phyloP scores from a whole-genome alignment of 208 protist genomes.

The Leishmania turanica region DNA sequence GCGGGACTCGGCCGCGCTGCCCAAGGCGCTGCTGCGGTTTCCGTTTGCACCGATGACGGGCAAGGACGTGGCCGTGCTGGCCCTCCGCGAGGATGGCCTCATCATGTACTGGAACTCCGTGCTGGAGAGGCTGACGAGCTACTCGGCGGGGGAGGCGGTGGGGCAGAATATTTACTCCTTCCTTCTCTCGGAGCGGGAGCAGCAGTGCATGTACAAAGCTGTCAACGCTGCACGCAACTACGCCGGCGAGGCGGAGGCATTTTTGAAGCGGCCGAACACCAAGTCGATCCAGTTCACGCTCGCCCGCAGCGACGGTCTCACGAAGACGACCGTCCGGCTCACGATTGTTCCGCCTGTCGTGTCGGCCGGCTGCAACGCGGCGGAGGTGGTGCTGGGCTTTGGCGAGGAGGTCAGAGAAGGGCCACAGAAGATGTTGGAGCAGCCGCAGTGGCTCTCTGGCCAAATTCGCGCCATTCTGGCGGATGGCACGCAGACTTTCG shows the following conservation, averaged over 20 bases:
- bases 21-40: slow-evolving; percentile 29
- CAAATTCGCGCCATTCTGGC: slow-evolving; percentile 64
- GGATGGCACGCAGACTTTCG: slow-evolving; percentile 49
- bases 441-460: slow-evolving; percentile 66
- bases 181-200: slow-evolving; percentile 66
- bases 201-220: slow-evolving; percentile 65
- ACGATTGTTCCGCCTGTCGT: slow-evolving; percentile 61
- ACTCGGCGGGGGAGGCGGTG: slow-evolving; percentile 63
- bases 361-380: slow-evolving; percentile 43
- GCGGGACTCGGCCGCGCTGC: background rate
- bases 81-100: slow-evolving; percentile 81
- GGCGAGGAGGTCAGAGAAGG: slow-evolving; percentile 55
- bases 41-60: slow-evolving; percentile 29
- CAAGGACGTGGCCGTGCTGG: slow-evolving; percentile 43
- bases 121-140: slow-evolving; percentile 64
- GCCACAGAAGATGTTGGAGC: slow-evolving; percentile 52
- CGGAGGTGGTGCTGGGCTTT: slow-evolving; percentile 75
- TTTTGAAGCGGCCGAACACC: slow-evolving; percentile 29
- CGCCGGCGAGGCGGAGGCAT: slow-evolving; percentile 66
- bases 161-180: slow-evolving; percentile 89
- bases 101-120: slow-evolving; percentile 80
- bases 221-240: slow-evolving; percentile 63
- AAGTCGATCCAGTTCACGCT: slow-evolving; percentile 56
- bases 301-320: slow-evolving; percentile 77
- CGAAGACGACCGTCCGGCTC: slow-evolving; percentile 61